These are phyloP conservation scores for Pharus latifolius DNA, from an alignment of 176 grass and related monocot genomes.

Conservation along the genomic window DNA sequence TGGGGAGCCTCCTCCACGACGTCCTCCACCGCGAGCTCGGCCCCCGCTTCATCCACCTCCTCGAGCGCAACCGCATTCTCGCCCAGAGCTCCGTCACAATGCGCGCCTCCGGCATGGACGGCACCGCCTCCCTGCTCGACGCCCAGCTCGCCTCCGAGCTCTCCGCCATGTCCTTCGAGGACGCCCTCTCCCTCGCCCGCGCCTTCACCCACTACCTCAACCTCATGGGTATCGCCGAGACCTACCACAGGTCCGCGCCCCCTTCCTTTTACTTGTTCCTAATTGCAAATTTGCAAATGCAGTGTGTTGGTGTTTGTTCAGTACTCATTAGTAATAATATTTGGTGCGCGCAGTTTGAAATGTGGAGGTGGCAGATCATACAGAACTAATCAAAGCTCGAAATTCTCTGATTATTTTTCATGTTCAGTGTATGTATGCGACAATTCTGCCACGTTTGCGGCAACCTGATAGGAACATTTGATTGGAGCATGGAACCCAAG, in stretches of 20 bases:
- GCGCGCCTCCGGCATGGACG: conserved; percentile 68
- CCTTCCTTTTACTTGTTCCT: no score
- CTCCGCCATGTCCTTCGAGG: conserved; percentile 64
- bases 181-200: conserved; percentile 60
- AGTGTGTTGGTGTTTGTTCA: no score
- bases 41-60: conserved; percentile 60
- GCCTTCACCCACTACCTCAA: conserved; percentile 95
- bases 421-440: neutral
- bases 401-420: no score
- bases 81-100: conserved; percentile 82
- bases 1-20: conserved; percentile 78
- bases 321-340: neutral
- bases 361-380: no score
- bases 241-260: conserved; percentile 70
- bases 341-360: neutral
- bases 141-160: conserved; percentile 68
- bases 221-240: conserved; percentile 79
- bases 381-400: no score
- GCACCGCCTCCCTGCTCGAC: conserved; percentile 56
- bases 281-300: no score
- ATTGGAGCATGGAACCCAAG: neutral
- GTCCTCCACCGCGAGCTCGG: conserved; percentile 84
- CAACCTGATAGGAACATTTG: neutral
- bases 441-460: neutral
- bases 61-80: conserved; percentile 74